These are phyloP conservation scores for Schoenoplectus tabernaemontani DNA, from an alignment of 202 grass and related monocot genomes.

Conservation along the genomic window DNA sequence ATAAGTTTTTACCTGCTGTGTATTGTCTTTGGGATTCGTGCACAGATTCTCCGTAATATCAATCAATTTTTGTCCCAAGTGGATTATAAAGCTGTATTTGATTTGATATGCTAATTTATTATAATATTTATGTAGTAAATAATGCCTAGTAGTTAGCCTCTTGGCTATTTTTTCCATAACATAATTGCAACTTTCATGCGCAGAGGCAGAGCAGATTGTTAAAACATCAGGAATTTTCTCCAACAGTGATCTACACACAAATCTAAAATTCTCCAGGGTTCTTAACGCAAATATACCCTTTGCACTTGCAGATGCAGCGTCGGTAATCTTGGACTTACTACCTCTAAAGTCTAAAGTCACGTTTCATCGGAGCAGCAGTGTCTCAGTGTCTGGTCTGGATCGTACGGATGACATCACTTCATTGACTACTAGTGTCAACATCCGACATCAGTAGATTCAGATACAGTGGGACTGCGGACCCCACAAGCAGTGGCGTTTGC, in stretches of 20 bases:
- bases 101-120: not conserved
- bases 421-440: too few species aligned
- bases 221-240: too few species aligned
- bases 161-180: not conserved
- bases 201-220: too few species aligned
- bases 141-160: not conserved
- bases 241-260: not conserved
- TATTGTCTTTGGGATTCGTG: slow-evolving; percentile 4
- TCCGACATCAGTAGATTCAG: too few species aligned
- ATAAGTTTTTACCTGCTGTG: not conserved
- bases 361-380: not conserved
- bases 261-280: not conserved
- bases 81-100: not conserved
- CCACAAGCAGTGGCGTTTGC: not conserved
- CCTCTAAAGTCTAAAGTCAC: too few species aligned
- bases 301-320: too few species aligned
- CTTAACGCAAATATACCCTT: not conserved
- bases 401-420: slow-evolving; percentile 14
- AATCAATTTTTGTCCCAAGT: slow-evolving; percentile 2
- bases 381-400: not conserved
- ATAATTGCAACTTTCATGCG: not conserved
- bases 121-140: not conserved
- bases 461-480: too few species aligned
- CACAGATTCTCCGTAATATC: slow-evolving; percentile 7
- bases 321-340: too few species aligned